Percentiles rank a stretch among this genome's conserved stretches.
Evolutionary conservation across 495 filamentous ascomycete species (phyloP).

Genomic region (Penicillium desertorum): DNA sequence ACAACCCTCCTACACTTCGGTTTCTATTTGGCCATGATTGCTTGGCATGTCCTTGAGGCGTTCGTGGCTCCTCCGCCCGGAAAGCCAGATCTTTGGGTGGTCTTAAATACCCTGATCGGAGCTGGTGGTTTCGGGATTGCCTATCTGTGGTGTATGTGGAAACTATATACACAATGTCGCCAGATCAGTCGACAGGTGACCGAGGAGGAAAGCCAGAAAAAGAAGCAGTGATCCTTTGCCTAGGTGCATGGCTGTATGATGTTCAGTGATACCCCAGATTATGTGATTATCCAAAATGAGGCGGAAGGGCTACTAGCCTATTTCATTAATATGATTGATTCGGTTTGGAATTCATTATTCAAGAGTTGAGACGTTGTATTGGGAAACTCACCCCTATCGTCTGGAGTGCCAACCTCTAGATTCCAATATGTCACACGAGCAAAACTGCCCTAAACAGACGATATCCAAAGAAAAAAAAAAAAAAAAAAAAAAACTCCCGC

Average conservation of each 20-base stretch:
- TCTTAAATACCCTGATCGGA: conserved; percentile 82
- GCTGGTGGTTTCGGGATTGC: conserved; percentile 81
- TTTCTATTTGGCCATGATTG: conserved; percentile 74
- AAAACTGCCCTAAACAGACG: conserved; percentile 1
- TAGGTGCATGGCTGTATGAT: conserved; percentile 15
- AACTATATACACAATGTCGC: conserved; percentile 60
- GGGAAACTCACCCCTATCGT: conserved; percentile 3
- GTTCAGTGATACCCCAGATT: conserved; percentile 36
- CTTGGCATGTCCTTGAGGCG: conserved; percentile 75
- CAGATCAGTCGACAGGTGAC: conserved; percentile 28
- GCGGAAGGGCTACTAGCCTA: conserved; percentile 1
- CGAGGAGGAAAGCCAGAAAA: conserved; percentile 38
- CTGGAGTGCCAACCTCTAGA: not conserved
- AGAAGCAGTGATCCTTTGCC: conserved; percentile 36
- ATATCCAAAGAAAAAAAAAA: conserved; percentile 20
- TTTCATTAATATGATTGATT: conserved; percentile 3
- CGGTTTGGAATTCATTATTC: conserved; percentile 1
- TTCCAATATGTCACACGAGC: conserved; percentile 4
- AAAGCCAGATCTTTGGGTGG: conserved; percentile 93
- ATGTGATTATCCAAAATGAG: conserved; percentile 9
- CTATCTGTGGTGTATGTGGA: conserved; percentile 86
- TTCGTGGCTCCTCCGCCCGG: conserved; percentile 62
- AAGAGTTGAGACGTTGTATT: conserved; percentile 25
- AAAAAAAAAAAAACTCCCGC: conserved; percentile 26
- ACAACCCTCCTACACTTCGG: conserved; percentile 67